Percentiles rank a stretch among this genome's conserved stretches.
phyloP scores from a whole-genome alignment of 2,329 filamentous ascomycete genomes.

The Aspergillus arachidicola region DNA sequence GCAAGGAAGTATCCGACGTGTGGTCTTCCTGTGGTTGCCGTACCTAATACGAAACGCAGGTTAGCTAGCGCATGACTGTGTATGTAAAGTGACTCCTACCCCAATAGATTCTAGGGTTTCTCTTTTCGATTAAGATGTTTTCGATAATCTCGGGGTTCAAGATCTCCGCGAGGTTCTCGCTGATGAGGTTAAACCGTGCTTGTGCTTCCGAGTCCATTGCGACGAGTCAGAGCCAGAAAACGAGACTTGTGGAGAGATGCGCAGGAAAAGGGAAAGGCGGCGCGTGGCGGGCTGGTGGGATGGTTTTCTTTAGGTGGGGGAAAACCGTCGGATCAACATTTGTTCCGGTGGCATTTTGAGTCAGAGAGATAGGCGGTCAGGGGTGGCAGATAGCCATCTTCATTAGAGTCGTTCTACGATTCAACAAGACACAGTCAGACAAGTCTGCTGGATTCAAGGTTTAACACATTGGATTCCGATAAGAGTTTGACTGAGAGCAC shows the following conservation, averaged over 20 bases:
- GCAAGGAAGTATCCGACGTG: conserved; percentile 88
- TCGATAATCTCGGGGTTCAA: conserved; percentile 66
- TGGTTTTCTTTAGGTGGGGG: background rate
- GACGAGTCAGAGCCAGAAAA: background rate
- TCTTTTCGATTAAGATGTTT: conserved; percentile 30
- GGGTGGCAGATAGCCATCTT: background rate
- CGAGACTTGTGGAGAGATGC: background rate
- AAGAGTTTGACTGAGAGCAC: background rate
- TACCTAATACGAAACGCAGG: conserved; percentile 44
- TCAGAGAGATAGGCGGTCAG: background rate
- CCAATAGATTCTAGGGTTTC: conserved; percentile 38
- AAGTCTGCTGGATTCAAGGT: no score
- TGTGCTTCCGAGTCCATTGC: background rate
- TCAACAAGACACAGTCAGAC: no score
- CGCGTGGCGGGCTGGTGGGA: background rate
- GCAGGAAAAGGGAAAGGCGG: background rate
- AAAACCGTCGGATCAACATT: background rate
- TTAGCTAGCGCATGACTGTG: background rate
- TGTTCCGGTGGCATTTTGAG: background rate
- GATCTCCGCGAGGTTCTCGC: conserved; percentile 77
- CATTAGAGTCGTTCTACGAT: background rate
- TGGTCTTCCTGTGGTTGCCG: conserved; percentile 81
- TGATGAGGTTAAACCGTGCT: conserved; percentile 70
- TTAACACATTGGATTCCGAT: no score
- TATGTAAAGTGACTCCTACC: conserved; percentile 21